Evolutionary conservation across 2,329 filamentous ascomycete genomes (phyloP), one percentile per base, ranked within the genome.

Genomic region (Aspergillus piperis): DNA sequence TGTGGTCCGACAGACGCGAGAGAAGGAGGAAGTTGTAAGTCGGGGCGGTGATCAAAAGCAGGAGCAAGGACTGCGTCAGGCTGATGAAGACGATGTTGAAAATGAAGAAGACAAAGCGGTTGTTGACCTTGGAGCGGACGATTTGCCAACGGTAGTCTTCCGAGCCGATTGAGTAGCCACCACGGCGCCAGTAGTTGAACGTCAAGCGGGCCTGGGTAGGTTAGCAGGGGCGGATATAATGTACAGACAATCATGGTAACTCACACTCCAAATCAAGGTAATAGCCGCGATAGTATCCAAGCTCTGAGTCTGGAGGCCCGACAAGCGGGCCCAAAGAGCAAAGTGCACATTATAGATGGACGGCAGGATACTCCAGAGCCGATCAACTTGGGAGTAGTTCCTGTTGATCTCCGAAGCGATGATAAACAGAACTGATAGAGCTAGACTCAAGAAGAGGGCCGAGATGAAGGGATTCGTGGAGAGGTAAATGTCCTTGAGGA

Each of bases 311-410:
- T 88, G 84, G 0, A 96, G 71, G 1, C 88, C 90, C 47, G 88
- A 85, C 63, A 94, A 70, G 67, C 90, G 89, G 42, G 92, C 90
- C 88, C 93, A 99, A n/a, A 87, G 69, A 39, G 87, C 85, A 73
- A 91, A 95, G 76, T 99, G 93, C 5, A 87, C 84, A 73, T 95
- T 90, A 77, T 96, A 98, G 54, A 96, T 71, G 7, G 91, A 89
- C 1, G 95, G 95, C 54, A 99, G 79, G 62, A 99, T 82, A 72
- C 91, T 95, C 95, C 95, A 99, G 68, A 89, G 80, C 52, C 95
- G 87, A 76, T 99, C 95, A 44, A 99, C 89, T 78, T 99, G 95
- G n/a, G 93, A 97, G 76, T 93, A 97, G 77, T 99, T 99, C 71
- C 85, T 86, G 78, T 96, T 98, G 79, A 92, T 78, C 76, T 98